Evolutionary conservation across 2,329 filamentous ascomycete genomes (phyloP).

Genomic region (Venturia nashicola): DNA sequence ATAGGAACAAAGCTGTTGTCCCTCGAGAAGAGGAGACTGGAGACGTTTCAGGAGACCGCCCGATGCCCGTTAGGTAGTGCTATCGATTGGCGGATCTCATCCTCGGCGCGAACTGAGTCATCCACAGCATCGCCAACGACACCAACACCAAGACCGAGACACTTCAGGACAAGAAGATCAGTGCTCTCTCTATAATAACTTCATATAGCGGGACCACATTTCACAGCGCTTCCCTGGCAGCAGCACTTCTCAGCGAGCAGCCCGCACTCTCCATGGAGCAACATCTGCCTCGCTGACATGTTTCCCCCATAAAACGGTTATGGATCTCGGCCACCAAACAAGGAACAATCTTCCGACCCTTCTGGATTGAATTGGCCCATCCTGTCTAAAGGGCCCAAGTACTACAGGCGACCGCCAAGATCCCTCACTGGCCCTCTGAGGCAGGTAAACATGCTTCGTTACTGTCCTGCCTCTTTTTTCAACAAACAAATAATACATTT

Average conservation of each 20-base stretch:
- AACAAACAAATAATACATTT: not conserved
- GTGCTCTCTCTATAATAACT: not conserved
- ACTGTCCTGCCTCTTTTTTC: not conserved
- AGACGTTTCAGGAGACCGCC: not conserved
- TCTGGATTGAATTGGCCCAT: not conserved
- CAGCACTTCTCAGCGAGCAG: not conserved
- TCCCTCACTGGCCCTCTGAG: not conserved
- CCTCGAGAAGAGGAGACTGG: not conserved
- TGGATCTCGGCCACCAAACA: slow-evolving; percentile 3
- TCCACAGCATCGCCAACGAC: not conserved
- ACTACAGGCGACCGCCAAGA: not conserved
- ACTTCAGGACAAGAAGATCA: not conserved
- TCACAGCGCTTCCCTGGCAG: not conserved
- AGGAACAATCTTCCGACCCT: not conserved
- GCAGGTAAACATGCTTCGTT: slow-evolving; percentile 1
- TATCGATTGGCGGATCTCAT: not conserved
- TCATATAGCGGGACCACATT: not conserved
- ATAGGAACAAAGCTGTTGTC: not conserved
- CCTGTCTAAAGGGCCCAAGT: not conserved
- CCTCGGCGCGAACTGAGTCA: not conserved
- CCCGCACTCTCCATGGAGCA: not conserved
- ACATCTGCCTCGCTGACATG: not conserved
- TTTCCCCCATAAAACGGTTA: not conserved
- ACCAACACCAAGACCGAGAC: not conserved
- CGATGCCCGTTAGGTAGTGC: not conserved